Conservation (phyloP, 805 yeast genomes). For the Wickerhamomyces hampshirensis region DNA sequence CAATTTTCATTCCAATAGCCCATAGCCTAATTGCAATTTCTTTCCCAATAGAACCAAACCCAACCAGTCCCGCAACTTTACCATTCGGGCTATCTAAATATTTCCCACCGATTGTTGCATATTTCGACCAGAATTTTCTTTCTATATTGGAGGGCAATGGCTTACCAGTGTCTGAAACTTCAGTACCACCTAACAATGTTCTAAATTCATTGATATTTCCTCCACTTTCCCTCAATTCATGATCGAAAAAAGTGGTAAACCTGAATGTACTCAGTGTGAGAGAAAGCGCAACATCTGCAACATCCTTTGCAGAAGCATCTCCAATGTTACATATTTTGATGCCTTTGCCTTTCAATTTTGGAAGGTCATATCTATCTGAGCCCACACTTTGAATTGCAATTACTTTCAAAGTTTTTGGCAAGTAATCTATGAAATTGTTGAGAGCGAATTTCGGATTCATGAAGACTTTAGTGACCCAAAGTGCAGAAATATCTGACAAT, state of each 20-base stretch:
- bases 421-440: conserved; percentile 35
- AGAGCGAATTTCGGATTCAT: conserved; percentile 18
- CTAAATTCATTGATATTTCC: conserved; percentile 45
- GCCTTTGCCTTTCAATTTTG: conserved; percentile 38
- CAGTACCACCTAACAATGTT: conserved; percentile 28
- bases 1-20: conserved; percentile 59
- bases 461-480: conserved; percentile 39
- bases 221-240: conserved; percentile 32
- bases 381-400: conserved; percentile 61
- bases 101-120: conserved; percentile 43
- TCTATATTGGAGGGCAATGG: conserved; percentile 25
- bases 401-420: conserved; percentile 44
- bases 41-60: conserved; percentile 74
- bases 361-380: conserved; percentile 45
- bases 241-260: conserved; percentile 44
- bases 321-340: conserved; percentile 61
- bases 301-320: conserved; percentile 56
- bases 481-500: conserved; percentile 39
- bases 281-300: conserved; percentile 65
- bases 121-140: conserved; percentile 34
- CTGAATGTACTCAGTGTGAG: conserved; percentile 58
- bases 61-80: conserved; percentile 59
- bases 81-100: conserved; percentile 48
- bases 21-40: conserved; percentile 52
- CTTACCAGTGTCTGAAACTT: conserved; percentile 30